Percentiles rank a stretch among this genome's conserved stretches.
Conservation (phyloP, 257 asterid species). For the Solanum verrucosum region DNA sequence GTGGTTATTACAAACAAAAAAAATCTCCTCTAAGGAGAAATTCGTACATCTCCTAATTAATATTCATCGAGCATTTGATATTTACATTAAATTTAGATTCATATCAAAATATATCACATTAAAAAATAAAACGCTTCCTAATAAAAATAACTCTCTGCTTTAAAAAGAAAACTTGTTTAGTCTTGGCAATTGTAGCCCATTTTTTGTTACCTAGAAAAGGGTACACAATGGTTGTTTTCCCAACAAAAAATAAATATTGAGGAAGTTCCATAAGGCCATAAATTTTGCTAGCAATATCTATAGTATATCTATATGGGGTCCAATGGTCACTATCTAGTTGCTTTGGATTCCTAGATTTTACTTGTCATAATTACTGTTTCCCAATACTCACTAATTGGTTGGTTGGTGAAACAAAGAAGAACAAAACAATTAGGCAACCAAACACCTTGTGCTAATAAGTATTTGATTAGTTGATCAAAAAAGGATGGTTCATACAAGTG, state of each 20-base stretch:
- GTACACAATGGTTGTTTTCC: not conserved
- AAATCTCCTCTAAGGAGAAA: no score
- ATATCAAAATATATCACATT: fast-evolving
- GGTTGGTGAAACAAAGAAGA: not conserved
- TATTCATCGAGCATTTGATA: no score
- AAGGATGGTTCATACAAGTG: not conserved
- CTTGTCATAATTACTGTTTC: not conserved
- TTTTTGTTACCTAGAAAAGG: not conserved
- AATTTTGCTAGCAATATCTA: not conserved
- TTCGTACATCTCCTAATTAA: no score
- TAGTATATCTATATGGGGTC: not conserved
- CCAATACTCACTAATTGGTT: not conserved
- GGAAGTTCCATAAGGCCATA: not conserved
- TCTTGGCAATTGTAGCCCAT: not conserved
- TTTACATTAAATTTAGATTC: fast-evolving
- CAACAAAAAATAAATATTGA: not conserved
- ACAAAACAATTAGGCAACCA: not conserved
- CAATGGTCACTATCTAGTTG: not conserved
- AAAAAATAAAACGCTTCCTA: fast-evolving
- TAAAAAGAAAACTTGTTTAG: not conserved
- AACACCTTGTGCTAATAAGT: not conserved
- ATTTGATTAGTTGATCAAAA: not conserved
- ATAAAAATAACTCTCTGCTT: fast-evolving
- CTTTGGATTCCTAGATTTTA: not conserved
- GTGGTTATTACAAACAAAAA: no score